A percentile compares a stretch with the other conserved stretches of the same genome.
These are phyloP conservation scores for Brassica nigra DNA, from an alignment of 345 rosid genomes.

Conservation along the genomic window DNA sequence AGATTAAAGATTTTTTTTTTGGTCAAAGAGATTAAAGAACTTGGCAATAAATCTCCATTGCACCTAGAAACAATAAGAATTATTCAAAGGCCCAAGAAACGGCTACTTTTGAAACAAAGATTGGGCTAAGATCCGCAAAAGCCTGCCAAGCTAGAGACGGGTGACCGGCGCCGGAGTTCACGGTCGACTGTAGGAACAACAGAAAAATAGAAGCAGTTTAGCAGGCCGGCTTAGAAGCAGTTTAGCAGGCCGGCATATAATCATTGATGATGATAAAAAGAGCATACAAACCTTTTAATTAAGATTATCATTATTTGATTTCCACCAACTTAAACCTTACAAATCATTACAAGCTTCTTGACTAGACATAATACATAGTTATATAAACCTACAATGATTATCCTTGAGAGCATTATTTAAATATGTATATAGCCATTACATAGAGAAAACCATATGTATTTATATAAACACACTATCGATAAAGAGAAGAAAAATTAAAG, in stretches of 20 bases:
- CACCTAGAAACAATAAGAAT: too few relatives aligned
- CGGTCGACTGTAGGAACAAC: too few relatives aligned
- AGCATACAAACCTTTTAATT: neutral
- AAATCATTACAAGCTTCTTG: constrained; percentile 12
- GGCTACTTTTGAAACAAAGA: too few relatives aligned
- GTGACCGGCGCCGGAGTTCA: too few relatives aligned
- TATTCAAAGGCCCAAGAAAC: too few relatives aligned
- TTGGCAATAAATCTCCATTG: too few relatives aligned
- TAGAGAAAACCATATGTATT: constrained; percentile 15
- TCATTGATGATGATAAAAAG: neutral
- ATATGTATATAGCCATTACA: constrained; percentile 25
- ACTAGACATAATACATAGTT: neutral
- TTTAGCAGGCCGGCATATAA: neutral
- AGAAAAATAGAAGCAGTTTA: too few relatives aligned
- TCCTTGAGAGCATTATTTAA: constrained; percentile 27
- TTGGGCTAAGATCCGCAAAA: too few relatives aligned
- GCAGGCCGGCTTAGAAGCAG: too few relatives aligned
- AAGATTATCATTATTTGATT: neutral
- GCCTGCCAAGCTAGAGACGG: too few relatives aligned
- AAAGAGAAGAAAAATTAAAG: neutral
- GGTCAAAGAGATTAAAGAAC: too few relatives aligned
- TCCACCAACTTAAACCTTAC: constrained; percentile 19
- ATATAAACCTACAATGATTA: constrained; percentile 12
- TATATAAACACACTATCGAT: constrained; percentile 10
- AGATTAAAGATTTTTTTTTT: too few relatives aligned